Evolutionary conservation across 139 green algal species (phyloP).

Genomic region (Pedinophyceae sp.): DNA sequence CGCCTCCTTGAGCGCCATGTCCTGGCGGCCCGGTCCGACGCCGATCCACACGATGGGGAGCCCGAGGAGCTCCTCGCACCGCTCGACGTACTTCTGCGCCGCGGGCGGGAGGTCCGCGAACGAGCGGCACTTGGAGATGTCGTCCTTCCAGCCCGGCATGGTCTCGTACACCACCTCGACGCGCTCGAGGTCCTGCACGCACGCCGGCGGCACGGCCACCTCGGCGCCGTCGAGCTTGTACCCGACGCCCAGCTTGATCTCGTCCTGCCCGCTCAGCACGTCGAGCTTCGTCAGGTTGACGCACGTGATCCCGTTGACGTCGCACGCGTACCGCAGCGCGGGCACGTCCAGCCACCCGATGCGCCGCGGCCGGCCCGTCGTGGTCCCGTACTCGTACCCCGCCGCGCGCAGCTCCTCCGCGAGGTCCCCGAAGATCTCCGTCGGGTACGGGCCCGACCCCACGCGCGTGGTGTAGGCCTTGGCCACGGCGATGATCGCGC

Average conservation of each 20-base stretch:
- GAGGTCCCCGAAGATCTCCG: conserved; percentile 75
- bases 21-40: conserved; percentile 85
- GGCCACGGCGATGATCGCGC: conserved; percentile 83
- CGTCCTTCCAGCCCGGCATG: conserved; percentile 78
- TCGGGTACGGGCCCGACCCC: conserved; percentile 89
- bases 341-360: conserved; percentile 97
- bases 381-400: conserved; percentile 93
- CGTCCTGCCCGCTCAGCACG: conserved; percentile 59
- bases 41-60: conserved; percentile 87
- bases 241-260: conserved; percentile 68
- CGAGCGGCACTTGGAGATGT: conserved; percentile 50
- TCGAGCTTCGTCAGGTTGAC: conserved; percentile 99
- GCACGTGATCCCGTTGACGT: conserved; percentile 91
- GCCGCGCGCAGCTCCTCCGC: conserved; percentile 68
- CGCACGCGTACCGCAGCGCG: conserved; percentile 68
- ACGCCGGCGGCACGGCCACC: conserved; percentile 13
- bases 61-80: conserved; percentile 71
- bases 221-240: conserved; percentile 12
- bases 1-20: conserved; percentile 82
- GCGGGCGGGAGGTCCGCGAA: conserved; percentile 76
- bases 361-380: conserved; percentile 81
- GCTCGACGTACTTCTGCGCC: conserved; percentile 57
- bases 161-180: conserved; percentile 78
- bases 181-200: conserved; percentile 16
- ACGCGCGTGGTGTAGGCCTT: conserved; percentile 99